Evolutionary conservation across 2,329 filamentous ascomycete species (phyloP), one percentile per base, ranked within the genome.

Genomic region (Aspergillus udagawae): DNA sequence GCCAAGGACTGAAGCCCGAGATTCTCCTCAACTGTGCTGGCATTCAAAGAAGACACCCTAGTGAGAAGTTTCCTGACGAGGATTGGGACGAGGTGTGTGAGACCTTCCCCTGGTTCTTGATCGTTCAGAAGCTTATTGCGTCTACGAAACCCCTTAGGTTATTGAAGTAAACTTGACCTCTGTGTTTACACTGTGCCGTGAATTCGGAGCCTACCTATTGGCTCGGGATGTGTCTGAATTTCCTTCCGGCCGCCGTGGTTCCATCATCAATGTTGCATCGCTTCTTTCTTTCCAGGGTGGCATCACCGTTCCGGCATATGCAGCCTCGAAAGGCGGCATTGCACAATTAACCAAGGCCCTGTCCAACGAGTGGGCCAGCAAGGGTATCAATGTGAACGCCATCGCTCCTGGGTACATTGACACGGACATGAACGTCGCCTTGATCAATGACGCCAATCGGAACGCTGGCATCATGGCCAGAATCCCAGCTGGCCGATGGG

Each of bases 391-490:
- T 1, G 91, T 96, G 44, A 96, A 96, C 73, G 90, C 89, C 7
- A 90, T 96, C 69, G 91, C 92, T 2, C 92, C 92, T 0, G 92
- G 92, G 0, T 96, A 96, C 74, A 90, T 96, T 65, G 89, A 84
- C 51, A 96, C 92, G n/a, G 92, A 96, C 59, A 96, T 96, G 92
- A 97, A 96, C 72, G 83, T 82, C 63, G 92, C 91, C 2, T 75
- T 97, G 68, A 84, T 96, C 47, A 83, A 86, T 52, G 86, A 96
- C 73, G 74, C 83, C 66, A 83, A 82, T 64, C 79, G 92, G 38
- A 82, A 89, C 59, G 84, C 81, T 62, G 87, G 87, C 67, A 96
- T 96, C 65, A 82, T 89, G 68, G 86, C 85, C 35, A 80, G 91
- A 56, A 96, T 96, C 66, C 92, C 92, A 0, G 90, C 90, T 0